Evolutionary conservation across 352 stramenopile species (phyloP).

Genomic region (Globisporangium sylvaticum): DNA sequence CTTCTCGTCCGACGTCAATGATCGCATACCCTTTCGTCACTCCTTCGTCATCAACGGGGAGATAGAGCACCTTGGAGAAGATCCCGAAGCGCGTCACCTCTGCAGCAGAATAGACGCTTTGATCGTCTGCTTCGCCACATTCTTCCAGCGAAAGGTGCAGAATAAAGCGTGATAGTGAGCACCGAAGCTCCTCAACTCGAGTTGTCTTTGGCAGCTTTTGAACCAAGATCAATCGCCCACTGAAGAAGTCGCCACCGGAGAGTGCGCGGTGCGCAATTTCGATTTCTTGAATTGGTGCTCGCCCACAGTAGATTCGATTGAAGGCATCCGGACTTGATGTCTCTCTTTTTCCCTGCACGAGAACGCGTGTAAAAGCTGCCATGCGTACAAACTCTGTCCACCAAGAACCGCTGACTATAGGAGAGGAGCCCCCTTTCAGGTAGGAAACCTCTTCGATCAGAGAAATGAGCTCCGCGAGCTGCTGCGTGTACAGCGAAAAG

Average conservation of each 20-base stretch:
- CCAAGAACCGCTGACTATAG: slow-evolving; percentile 39
- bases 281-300: slow-evolving; percentile 56
- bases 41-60: slow-evolving; percentile 46
- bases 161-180: slow-evolving; percentile 50
- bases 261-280: slow-evolving; percentile 30
- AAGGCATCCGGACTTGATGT: slow-evolving; percentile 30
- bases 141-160: slow-evolving; percentile 65
- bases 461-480: slow-evolving; percentile 58
- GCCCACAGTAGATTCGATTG: slow-evolving; percentile 52
- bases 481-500: slow-evolving; percentile 64
- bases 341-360: slow-evolving; percentile 39
- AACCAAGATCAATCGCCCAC: slow-evolving; percentile 51
- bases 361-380: slow-evolving; percentile 50
- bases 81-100: slow-evolving; percentile 63
- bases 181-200: slow-evolving; percentile 34
- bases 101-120: slow-evolving; percentile 67
- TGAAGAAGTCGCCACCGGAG: slow-evolving; percentile 34
- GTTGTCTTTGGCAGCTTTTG: slow-evolving; percentile 64
- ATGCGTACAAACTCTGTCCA: slow-evolving; percentile 61
- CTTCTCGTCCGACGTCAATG: slow-evolving; percentile 59
- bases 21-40: slow-evolving; percentile 56
- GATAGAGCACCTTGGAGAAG: slow-evolving; percentile 48
- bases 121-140: slow-evolving; percentile 72
- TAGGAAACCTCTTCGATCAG: slow-evolving; percentile 57
- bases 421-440: slow-evolving; percentile 44